A percentile compares a stretch with the other conserved stretches of the same genome.
These are phyloP conservation scores for Aureobasidium subglaciale DNA, from an alignment of 2,329 filamentous ascomycete genomes.

Conservation along the genomic window DNA sequence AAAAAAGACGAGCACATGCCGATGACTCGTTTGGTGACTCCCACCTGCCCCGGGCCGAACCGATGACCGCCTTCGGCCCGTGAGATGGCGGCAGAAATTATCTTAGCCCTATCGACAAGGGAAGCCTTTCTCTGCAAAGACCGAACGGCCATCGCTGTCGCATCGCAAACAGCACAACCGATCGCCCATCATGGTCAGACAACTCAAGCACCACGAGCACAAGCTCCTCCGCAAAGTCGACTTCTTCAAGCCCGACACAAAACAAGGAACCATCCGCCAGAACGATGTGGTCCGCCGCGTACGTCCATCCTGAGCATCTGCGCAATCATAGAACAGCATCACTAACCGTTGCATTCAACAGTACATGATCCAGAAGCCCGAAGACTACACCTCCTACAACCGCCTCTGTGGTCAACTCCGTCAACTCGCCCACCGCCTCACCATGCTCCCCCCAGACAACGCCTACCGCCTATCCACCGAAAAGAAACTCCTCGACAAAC, in stretches of 20 bases:
- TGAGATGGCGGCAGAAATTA: not conserved
- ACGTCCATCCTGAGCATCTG: slow-evolving; percentile 38
- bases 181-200: slow-evolving; percentile 71
- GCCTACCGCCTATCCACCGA: slow-evolving; percentile 77
- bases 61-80: slow-evolving; percentile 8
- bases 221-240: slow-evolving; percentile 89
- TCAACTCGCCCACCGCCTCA: slow-evolving; percentile 81
- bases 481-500: slow-evolving; percentile 78
- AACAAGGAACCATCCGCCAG: slow-evolving; percentile 5
- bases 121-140: not conserved
- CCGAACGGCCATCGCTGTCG: not conserved
- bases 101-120: slow-evolving; percentile 5
- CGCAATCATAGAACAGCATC: not conserved
- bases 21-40: slow-evolving; percentile 1
- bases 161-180: not conserved
- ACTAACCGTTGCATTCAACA: not conserved
- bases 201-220: slow-evolving; percentile 93
- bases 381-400: slow-evolving; percentile 63
- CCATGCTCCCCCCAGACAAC: slow-evolving; percentile 71
- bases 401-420: slow-evolving; percentile 58
- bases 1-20: slow-evolving; percentile 4
- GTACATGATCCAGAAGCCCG: slow-evolving; percentile 65
- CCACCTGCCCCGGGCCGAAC: not conserved
- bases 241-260: slow-evolving; percentile 69
- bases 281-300: slow-evolving; percentile 30